Percentiles rank a stretch among this genome's conserved stretches.
phyloP scores from a whole-genome alignment of 106 monocot species.

The Alisma plantagoaquatica region DNA sequence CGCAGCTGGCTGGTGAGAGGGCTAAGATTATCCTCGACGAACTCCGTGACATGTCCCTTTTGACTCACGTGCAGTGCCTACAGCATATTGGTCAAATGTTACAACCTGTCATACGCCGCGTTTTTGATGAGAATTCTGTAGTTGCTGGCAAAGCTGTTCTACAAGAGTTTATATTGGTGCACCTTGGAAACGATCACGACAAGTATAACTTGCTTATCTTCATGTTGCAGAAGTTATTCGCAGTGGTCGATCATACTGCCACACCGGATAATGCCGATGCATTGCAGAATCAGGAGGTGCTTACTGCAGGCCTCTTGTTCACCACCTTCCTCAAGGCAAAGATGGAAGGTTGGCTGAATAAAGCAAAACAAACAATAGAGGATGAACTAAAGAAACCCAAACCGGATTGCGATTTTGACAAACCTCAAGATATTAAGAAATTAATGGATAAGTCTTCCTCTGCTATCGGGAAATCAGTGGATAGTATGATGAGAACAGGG shows the following conservation, averaged over 20 bases:
- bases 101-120: constrained; percentile 53
- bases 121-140: constrained; percentile 59
- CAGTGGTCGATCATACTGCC: constrained; percentile 84
- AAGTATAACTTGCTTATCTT: constrained; percentile 97
- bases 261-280: constrained; percentile 86
- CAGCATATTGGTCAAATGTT: constrained; percentile 80
- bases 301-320: constrained; percentile 66
- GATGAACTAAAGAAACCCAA: too few relatives aligned
- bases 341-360: too few relatives aligned
- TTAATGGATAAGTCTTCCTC: constrained; percentile 30
- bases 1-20: constrained; percentile 83
- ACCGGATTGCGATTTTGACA: too few relatives aligned
- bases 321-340: constrained; percentile 66
- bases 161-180: constrained; percentile 77
- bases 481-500: constrained; percentile 66
- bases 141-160: constrained; percentile 93
- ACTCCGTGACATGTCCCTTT: constrained; percentile 51
- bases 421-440: too few relatives aligned
- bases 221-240: constrained; percentile 97
- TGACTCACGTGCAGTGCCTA: constrained; percentile 51
- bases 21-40: constrained; percentile 93
- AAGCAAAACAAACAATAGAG: too few relatives aligned
- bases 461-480: constrained; percentile 36
- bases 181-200: constrained; percentile 68
- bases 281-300: constrained; percentile 80